Base-by-base conservation (phyloP, 2,329 filamentous ascomycete genomes). In the Pezicula radicicola region DNA sequence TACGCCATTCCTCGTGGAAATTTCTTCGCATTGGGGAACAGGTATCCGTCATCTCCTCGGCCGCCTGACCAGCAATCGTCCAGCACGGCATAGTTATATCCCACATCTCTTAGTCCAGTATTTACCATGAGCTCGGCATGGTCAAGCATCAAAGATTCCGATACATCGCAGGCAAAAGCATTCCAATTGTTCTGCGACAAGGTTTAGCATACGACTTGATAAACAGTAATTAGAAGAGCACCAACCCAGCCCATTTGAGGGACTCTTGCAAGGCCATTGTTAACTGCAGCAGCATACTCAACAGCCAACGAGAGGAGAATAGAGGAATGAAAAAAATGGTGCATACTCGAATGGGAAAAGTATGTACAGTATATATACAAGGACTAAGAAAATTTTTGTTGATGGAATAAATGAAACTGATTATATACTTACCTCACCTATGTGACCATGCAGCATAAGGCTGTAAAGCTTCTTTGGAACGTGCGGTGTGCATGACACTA, bases 41-140 rank as follows among this genome's bases (percentile, higher is more conserved):
- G 60, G 35, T 50, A 53, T 12, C 51, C 51, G 25, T 53, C 42
- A 12, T 58, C 41, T 19, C 55, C 58, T n/a, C 76, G 66, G 27
- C 72, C 73, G 19, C 47, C 54, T 6, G 55, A 54, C 76, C 76
- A 79, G 61, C 76, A 78, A 57, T 80, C 77, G 57, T 79, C 77
- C 2, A 79, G 63, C 15, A 62, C 80, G 53, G 83, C 75, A 52
- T 84, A 81, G 15, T 74, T 64, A 60, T 83, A 83, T 8, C 80
- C 80, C 3, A 72, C 70, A 41, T 78, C 75, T 57, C 72, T 71
- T 6, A 79, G 67, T 8, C 74, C 78, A 1, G 74, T 66, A 13
- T 72, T 67, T 19, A 80, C 67, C 28, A 81, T 66, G 37, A 70
- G 65, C 40, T 75, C 59, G 0, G 75, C 77, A 1, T 74, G 70